These are phyloP conservation scores for Rhododendron ferrugineum DNA, from an alignment of 148 eudicot species.

Conservation along the genomic window DNA sequence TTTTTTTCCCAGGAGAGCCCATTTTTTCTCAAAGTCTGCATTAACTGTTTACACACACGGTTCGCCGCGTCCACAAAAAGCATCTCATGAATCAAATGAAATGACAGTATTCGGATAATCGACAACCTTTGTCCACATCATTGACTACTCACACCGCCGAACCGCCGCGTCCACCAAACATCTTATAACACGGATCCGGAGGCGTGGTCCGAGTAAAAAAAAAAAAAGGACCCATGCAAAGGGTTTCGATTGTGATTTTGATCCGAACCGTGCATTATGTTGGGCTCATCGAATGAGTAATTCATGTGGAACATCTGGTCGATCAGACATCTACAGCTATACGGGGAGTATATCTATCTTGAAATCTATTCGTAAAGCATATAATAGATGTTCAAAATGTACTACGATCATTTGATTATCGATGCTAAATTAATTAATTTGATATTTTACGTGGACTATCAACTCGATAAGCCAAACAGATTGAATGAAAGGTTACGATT, in stretches of 20 bases:
- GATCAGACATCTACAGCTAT: neutral
- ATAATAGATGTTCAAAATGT: neutral
- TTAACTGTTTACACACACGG: neutral
- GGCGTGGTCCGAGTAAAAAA: neutral
- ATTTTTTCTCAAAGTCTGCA: neutral
- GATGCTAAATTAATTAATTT: neutral
- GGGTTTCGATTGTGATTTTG: neutral
- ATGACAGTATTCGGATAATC: neutral
- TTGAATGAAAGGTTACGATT: neutral
- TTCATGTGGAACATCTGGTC: too few species aligned
- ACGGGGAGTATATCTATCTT: neutral
- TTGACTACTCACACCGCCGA: neutral
- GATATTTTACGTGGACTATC: neutral
- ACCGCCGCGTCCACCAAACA: neutral
- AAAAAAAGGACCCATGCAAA: neutral
- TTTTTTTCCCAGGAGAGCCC: too few species aligned
- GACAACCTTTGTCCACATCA: neutral
- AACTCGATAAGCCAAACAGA: neutral
- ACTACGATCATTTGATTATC: neutral
- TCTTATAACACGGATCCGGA: neutral
- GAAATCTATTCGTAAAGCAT: neutral
- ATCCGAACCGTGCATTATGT: neutral
- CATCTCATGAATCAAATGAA: neutral
- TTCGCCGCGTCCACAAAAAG: neutral
- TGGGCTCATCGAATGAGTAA: neutral